A percentile compares a stretch with the other conserved stretches of the same genome.
phyloP scores from a whole-genome alignment of 2,329 filamentous ascomycete genomes.

The Diaporthe sp. region DNA sequence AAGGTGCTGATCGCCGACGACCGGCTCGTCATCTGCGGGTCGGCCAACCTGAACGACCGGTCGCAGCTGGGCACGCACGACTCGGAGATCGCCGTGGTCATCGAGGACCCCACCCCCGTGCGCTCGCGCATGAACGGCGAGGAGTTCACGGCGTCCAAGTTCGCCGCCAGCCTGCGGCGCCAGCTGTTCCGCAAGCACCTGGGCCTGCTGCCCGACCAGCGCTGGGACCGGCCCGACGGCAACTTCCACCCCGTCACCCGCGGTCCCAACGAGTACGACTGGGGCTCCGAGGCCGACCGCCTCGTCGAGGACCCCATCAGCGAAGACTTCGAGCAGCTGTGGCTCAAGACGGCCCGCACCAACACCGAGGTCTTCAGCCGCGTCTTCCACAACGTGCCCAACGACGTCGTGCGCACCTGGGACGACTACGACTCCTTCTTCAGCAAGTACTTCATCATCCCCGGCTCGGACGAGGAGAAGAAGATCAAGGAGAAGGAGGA shows the following conservation, averaged over 20 bases:
- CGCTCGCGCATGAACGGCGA: constrained; percentile 80
- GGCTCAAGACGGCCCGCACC: constrained; percentile 78
- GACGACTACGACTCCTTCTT: constrained; percentile 81
- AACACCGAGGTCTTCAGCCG: constrained; percentile 87
- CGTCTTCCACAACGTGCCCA: constrained; percentile 85
- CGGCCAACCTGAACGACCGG: constrained; percentile 92
- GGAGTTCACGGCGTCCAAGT: constrained; percentile 79
- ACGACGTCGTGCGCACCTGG: constrained; percentile 78
- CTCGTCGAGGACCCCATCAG: constrained; percentile 82
- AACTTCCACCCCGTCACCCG: constrained; percentile 84
- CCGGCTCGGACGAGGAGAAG: constrained; percentile 58
- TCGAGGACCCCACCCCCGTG: constrained; percentile 82
- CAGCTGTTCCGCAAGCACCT: constrained; percentile 94
- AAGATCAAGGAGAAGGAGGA: constrained; percentile 53
- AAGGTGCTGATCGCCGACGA: constrained; percentile 94
- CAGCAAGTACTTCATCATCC: constrained; percentile 73
- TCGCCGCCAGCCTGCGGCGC: constrained; percentile 84
- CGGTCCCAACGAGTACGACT: constrained; percentile 80
- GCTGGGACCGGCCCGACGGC: constrained; percentile 73
- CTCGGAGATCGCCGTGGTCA: constrained; percentile 89
- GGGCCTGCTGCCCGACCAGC: constrained; percentile 83
- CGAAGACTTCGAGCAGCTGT: constrained; percentile 77
- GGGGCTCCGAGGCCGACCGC: constrained; percentile 75
- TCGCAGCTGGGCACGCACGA: constrained; percentile 92
- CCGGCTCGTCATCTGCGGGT: constrained; percentile 85